Evolutionary conservation across 2,329 filamentous ascomycete genomes (phyloP).

Genomic region (Trichoderma sp.): DNA sequence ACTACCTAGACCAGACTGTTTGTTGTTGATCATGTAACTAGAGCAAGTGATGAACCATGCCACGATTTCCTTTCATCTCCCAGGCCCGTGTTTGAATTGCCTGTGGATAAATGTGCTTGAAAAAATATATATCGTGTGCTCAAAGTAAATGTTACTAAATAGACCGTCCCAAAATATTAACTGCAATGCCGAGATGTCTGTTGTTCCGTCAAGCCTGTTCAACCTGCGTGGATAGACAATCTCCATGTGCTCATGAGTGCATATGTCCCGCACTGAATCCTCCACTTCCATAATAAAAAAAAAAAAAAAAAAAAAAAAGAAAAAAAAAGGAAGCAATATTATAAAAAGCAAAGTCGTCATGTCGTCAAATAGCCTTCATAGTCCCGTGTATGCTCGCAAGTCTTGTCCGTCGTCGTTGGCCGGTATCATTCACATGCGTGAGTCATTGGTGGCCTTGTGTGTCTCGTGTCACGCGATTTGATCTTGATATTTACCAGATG

Average conservation of each 20-base stretch:
- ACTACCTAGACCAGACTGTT: background rate
- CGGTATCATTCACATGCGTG: background rate
- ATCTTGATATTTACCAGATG: background rate
- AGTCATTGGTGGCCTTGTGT: background rate
- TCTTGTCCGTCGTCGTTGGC: background rate
- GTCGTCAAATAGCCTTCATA: background rate
- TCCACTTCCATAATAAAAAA: background rate
- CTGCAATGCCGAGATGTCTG: background rate
- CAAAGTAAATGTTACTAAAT: background rate
- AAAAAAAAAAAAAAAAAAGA: too few relatives aligned
- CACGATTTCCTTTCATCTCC: background rate
- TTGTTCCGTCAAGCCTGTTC: background rate
- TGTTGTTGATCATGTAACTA: background rate
- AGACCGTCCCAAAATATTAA: background rate
- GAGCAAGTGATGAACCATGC: background rate
- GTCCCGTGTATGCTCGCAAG: background rate
- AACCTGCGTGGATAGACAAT: background rate
- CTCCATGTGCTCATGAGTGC: background rate
- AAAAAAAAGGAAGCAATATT: background rate
- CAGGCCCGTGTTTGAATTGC: background rate
- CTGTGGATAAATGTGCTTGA: background rate
- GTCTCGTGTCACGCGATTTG: background rate
- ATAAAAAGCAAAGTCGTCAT: background rate
- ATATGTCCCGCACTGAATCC: background rate
- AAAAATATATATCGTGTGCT: background rate